Conservation (phyloP, 202 grass and related monocot genomes). For the Zoysia matrella region DNA sequence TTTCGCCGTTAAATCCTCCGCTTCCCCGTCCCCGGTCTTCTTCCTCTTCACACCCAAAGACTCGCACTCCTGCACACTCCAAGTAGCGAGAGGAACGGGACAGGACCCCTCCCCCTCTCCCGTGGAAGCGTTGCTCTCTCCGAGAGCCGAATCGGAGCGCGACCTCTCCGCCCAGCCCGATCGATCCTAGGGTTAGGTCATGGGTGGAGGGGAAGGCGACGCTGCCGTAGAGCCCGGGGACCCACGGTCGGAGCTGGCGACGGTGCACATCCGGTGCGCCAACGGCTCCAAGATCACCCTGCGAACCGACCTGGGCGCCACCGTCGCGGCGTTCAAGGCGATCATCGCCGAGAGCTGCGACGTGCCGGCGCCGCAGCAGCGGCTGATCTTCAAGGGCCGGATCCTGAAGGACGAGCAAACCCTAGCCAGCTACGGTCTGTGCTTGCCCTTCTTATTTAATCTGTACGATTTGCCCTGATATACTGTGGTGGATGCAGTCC, state of each 20-base stretch:
- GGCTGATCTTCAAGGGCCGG: constrained; percentile 97
- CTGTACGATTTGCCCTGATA: background rate
- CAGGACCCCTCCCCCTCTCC: background rate
- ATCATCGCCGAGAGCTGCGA: constrained; percentile 73
- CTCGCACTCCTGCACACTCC: constrained; percentile 19
- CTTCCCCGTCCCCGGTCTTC: constrained; percentile 1
- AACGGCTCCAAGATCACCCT: constrained; percentile 94
- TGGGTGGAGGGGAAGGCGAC: constrained; percentile 54
- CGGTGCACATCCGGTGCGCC: constrained; percentile 81
- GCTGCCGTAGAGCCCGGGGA: constrained; percentile 32
- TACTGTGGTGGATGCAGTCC: background rate
- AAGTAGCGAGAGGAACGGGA: constrained; percentile 19
- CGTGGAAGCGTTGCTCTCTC: constrained; percentile 15
- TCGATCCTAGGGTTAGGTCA: constrained; percentile 49
- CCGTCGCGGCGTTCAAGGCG: constrained; percentile 76
- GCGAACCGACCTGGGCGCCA: constrained; percentile 53
- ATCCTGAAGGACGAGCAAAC: constrained; percentile 99
- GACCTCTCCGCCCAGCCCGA: constrained; percentile 51
- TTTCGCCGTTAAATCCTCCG: constrained; percentile 41
- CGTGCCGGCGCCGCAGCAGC: constrained; percentile 81
- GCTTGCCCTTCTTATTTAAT: background rate
- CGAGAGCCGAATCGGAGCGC: constrained; percentile 36
- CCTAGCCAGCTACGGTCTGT: constrained; percentile 87
- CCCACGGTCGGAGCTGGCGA: constrained; percentile 28
- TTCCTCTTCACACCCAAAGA: constrained; percentile 29